These are phyloP conservation scores for Trichocomaceae sp. DNA, from an alignment of 2,329 filamentous ascomycete species.

Conservation along the genomic window DNA sequence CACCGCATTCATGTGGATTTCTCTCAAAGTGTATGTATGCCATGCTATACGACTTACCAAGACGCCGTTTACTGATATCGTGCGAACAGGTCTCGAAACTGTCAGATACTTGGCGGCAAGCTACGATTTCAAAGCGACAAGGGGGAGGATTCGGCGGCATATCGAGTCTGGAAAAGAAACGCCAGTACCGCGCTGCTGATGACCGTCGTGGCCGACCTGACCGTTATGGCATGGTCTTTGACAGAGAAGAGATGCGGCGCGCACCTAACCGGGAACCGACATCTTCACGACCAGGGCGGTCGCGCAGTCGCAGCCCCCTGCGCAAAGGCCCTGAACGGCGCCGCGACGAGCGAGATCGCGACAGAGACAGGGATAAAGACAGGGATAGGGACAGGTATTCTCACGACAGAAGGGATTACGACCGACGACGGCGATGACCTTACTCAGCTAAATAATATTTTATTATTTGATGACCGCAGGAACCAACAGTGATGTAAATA, in stretches of 20 bases:
- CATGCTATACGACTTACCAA: not conserved
- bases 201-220: slow-evolving; percentile 38
- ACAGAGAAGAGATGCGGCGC: slow-evolving; percentile 60
- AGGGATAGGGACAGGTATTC: slow-evolving; percentile 2
- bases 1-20: slow-evolving; percentile 98
- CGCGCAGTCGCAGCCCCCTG: slow-evolving; percentile 40
- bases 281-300: slow-evolving; percentile 14
- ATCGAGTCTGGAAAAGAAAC: slow-evolving; percentile 76
- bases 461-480: not conserved
- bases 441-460: not conserved
- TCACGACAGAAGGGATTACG: slow-evolving; percentile 24
- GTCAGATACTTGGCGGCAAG: slow-evolving; percentile 80
- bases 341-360: slow-evolving; percentile 35
- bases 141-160: slow-evolving; percentile 87
- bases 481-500: not conserved
- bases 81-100: slow-evolving; percentile 58
- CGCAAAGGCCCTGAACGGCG: slow-evolving; percentile 20
- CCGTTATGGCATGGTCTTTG: slow-evolving; percentile 74
- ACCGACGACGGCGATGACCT: slow-evolving; percentile 20
- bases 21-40: slow-evolving; percentile 82
- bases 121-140: slow-evolving; percentile 73
- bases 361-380: slow-evolving; percentile 26
- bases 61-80: slow-evolving; percentile 18
- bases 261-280: slow-evolving; percentile 19
- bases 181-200: slow-evolving; percentile 73